Evolutionary conservation across 345 rosid genomes (phyloP), one percentile per base, ranked within the genome.

Genomic region (Pugionium cornutum): DNA sequence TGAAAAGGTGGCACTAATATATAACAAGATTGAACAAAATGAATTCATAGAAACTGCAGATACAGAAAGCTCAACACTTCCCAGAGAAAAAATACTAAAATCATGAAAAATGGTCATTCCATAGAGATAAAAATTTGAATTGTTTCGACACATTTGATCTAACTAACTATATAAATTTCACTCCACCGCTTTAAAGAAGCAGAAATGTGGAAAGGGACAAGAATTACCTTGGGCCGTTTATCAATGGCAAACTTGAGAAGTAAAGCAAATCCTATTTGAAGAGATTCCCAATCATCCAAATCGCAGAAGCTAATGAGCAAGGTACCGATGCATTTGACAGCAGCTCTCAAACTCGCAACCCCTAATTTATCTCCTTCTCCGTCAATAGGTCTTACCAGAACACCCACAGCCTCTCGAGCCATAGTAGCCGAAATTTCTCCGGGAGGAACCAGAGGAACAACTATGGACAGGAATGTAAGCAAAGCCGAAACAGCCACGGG

Each of bases 191-290:
- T 52, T 5, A 18, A 45, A 11, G 31, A 33, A 45, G 53, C 52
- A 54, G 8, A 2, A 64, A 50, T 18, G 18, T 18, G 18, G 18
- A 18, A 18, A 18, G 18, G 18, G 18, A 18, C 18, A 47, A 46
- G 44, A 1, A 26, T 10, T 60, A 89, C 98, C 97, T 89, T 92
- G 25, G 97, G 97, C 11, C 96, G 94, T 82, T 82, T 88, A 72
- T 86, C 98, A 45, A 83, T 55, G 2, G 91, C 67, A 67, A 82
- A 88, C 29, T 76, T 82, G 37, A 92, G 81, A 77, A 92, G 77
- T 40, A 76, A 75, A 74, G 69, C 82, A 35, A 92, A 86, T 6
- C 94, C 88, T 2, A 33, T 29, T 44, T 74, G 72, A 37, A 91
- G 53, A 27, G 89, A 89, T 6, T 63, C 70, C 96, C 96, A 92